Base-by-base conservation (phyloP, 768 basidiomycete species). In the Leccinum broughii region DNA sequence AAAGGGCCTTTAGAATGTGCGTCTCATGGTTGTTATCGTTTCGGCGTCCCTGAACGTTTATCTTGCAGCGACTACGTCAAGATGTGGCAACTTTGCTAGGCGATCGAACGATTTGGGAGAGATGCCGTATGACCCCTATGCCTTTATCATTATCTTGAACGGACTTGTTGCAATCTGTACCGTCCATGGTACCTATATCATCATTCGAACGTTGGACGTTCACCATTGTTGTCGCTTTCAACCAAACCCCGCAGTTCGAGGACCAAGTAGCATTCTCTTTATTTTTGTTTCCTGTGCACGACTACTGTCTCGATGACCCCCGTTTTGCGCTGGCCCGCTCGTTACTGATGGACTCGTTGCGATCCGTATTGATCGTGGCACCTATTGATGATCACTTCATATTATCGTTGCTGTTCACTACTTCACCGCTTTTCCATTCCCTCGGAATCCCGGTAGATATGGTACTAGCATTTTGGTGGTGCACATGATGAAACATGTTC, bases 1-100 rank as follows among this genome's bases (percentile, higher is more conserved):
- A 84, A 54, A 79, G 88, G 32, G 86, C 88, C 2, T 83, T 94
- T 77, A 81, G 88, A 48, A 81, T 94, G 86, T 89, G 69, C 56
- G 71, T 62, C 1, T 7, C 17, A 6, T 4, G 11, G 0, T 22
- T 15, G 8, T 6, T 28, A n/a, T 7, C 11, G n/a, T 28, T 8
- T 14, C 30, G 4, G n/a, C 4, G 49, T 13, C n/a, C 26, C 57
- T 62, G 4, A 64, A 5, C 1, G 1, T 49, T 30, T 15, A 41
- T 41, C 30, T 50, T 9, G n/a, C 26, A 72, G 71, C 6, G 72
- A 72, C 55, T 72, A 72, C 13, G 72, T 74, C 54, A 72, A 74
- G 61, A 72, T 72, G 72, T 72, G 72, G 72, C 71, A 71, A 11
- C 63, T 74, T 15, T 72, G 72, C 58, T 65, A 64, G 51, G 49